Evolutionary conservation across 805 yeast genomes (phyloP), one percentile per base, ranked within the genome.

Genomic region (Barnettozyma sp.): DNA sequence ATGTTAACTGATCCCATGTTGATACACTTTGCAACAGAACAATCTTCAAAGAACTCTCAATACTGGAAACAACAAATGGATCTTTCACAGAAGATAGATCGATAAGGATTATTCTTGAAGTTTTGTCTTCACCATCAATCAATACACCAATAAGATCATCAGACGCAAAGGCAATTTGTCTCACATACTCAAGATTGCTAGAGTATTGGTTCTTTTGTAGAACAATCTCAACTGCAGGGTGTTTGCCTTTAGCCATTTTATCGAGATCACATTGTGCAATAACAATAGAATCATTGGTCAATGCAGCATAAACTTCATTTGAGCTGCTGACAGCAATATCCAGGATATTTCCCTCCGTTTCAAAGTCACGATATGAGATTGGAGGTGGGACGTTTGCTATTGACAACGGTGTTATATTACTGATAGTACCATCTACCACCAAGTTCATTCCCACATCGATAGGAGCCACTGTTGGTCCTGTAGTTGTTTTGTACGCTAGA

Each of bases 351-450:
- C 62, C 65, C 6, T 65, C 66, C 10, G 76, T 61, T 8, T 69
- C 73, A 34, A 85, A 58, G 33, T 78, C 83, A 39, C 94, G 70
- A 52, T 70, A 80, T 17, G 84, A 71, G 54, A 85, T 76, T 28
- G 99, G 99, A 1, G 99, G 99, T 4, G 99, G 99, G 9, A 86
- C 90, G 54, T 79, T 86, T 2, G 95, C 95, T 21, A 78, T 54
- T 1, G 82, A 70, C 24, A 92, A 65, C 0, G 97, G 97, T 0
- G 98, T 90, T 16, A 87, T 60, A 45, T 76, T 73, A 11, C 80
- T 72, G 10, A 70, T 66, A 1, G 57, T 48, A 2, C 96, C 96
- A 61, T 92, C 97, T 23, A 81, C 66, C 0, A 90, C 96, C 15
- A 82, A 61, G 8, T 77, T 73, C 68, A 82, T 76, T 32, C 98